Percentiles rank a stretch among this genome's conserved stretches.
Conservation (phyloP, 345 rosid species). For the Pistacia vera region DNA sequence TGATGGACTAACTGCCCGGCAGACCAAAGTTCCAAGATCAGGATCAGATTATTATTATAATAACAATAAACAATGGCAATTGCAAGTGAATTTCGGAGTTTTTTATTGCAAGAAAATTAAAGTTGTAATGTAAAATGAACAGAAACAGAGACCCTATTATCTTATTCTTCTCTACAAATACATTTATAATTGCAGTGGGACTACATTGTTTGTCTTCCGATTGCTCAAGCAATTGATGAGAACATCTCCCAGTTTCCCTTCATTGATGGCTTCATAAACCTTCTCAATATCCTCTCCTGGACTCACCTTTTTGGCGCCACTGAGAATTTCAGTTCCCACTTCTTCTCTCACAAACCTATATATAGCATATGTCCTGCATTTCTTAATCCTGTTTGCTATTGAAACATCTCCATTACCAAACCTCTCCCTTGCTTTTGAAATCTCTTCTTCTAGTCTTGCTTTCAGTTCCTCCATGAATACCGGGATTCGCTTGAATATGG, state of each 20-base stretch:
- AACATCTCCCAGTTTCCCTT: conserved; percentile 41
- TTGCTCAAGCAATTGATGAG: conserved; percentile 33
- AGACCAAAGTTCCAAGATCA: too few relatives aligned
- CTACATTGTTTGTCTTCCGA: conserved; percentile 7
- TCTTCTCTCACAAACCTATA: conserved; percentile 48
- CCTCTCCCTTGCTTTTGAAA: conserved; percentile 36
- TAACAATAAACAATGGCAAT: too few relatives aligned
- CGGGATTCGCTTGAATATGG: conserved; percentile 41
- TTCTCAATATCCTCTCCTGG: conserved; percentile 61
- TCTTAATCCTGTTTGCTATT: conserved; percentile 35
- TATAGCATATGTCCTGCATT: conserved; percentile 46
- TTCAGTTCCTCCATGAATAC: conserved; percentile 40
- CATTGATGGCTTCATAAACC: conserved; percentile 42
- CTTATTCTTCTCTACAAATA: too few relatives aligned
- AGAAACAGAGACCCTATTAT: neutral
- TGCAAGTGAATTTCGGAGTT: neutral
- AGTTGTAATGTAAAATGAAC: neutral
- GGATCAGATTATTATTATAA: too few relatives aligned
- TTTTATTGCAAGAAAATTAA: neutral
- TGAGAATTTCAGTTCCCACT: conserved; percentile 43
- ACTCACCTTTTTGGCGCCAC: conserved; percentile 47
- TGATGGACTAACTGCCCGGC: too few relatives aligned
- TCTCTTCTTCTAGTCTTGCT: conserved; percentile 39
- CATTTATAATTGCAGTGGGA: neutral
- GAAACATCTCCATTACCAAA: conserved; percentile 31